phyloP scores from a whole-genome alignment of 2,329 filamentous ascomycete species.

The Botryotinia convoluta region DNA sequence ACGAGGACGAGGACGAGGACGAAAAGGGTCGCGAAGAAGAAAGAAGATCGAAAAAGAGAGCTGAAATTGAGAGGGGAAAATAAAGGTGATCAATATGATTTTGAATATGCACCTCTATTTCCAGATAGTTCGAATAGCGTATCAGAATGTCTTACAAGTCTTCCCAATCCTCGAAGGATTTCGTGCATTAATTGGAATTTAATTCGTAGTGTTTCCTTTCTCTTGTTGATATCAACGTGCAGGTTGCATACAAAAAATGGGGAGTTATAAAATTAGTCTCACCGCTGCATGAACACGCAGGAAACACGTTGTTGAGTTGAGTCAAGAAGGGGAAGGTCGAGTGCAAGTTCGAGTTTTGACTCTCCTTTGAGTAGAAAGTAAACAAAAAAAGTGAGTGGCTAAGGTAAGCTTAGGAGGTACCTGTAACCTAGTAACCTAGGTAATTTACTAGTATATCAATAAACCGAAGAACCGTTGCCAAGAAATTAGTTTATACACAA shows the following conservation, averaged over 20 bases:
- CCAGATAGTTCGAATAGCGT: conserved; percentile 1
- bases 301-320: conserved; percentile 11
- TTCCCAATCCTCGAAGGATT: background rate
- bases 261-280: conserved; percentile 17
- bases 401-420: background rate
- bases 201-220: background rate
- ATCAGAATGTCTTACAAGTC: conserved; percentile 16
- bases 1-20: background rate
- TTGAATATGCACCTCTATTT: conserved; percentile 12
- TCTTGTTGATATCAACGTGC: conserved; percentile 10
- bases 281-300: conserved; percentile 17
- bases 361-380: conserved; percentile 7
- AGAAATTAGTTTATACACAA: background rate
- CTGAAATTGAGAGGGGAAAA: background rate
- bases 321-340: background rate
- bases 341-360: background rate
- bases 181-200: conserved; percentile 1
- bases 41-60: conserved; percentile 11
- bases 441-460: background rate
- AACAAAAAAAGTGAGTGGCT: conserved; percentile 7
- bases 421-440: background rate
- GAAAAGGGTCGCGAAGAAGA: conserved; percentile 5
- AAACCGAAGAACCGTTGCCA: conserved; percentile 14
- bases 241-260: conserved; percentile 16
- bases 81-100: conserved; percentile 5